Percentiles rank a stretch among this genome's conserved stretches.
Evolutionary conservation across 345 rosid species (phyloP).

Genomic region (Brassica carinata): DNA sequence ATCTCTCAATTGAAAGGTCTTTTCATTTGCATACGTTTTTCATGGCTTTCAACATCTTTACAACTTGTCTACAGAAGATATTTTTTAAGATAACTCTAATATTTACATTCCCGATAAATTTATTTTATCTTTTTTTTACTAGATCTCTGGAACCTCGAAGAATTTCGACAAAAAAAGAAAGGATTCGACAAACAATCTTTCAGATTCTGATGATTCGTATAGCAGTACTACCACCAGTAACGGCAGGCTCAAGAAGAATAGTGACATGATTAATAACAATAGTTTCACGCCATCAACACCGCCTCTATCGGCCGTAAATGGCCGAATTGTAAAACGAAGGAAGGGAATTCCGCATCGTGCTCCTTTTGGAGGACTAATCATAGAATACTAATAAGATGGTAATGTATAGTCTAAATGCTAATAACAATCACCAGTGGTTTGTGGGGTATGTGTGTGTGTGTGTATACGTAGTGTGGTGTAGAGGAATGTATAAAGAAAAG

Average conservation of each 20-base stretch:
- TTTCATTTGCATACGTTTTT: constrained; percentile 19
- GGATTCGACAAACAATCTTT: constrained; percentile 43
- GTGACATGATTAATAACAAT: constrained; percentile 33
- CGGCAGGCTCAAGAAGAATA: constrained; percentile 47
- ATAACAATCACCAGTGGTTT: constrained; percentile 25
- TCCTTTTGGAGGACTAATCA: constrained; percentile 81
- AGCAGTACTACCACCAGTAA: constrained; percentile 59
- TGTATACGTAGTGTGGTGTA: constrained; percentile 21
- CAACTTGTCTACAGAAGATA: not conserved
- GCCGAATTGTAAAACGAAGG: constrained; percentile 70
- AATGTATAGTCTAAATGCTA: constrained; percentile 27
- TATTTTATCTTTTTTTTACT: not conserved
- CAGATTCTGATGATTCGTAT: constrained; percentile 80
- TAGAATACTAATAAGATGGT: constrained; percentile 61
- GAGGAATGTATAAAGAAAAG: constrained; percentile 18
- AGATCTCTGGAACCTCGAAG: constrained; percentile 78
- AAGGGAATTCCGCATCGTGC: constrained; percentile 96
- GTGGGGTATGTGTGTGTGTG: not conserved
- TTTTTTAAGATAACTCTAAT: constrained; percentile 1
- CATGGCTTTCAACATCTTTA: constrained; percentile 14
- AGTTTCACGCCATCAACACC: constrained; percentile 89
- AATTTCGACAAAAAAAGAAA: constrained; percentile 53
- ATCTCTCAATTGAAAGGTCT: constrained; percentile 22
- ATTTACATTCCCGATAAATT: not conserved
- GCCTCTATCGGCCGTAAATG: constrained; percentile 61